phyloP scores from a whole-genome alignment of 306 rosid genomes.

The Pueraria montana region DNA sequence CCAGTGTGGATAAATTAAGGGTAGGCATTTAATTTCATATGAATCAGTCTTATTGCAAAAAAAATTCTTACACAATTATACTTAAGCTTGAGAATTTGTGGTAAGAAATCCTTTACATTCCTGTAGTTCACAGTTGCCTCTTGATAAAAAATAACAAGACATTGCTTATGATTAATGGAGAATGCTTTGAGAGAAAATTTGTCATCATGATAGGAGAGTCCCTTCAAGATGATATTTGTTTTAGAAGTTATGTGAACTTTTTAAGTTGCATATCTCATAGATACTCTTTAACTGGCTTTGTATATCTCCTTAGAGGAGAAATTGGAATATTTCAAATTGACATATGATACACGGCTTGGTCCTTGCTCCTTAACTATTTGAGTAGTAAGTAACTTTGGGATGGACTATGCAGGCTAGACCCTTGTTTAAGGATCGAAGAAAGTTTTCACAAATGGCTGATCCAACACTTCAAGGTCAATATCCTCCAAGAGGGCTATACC shows the following conservation, averaged over 20 bases:
- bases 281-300: neutral
- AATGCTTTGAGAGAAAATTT: constrained; percentile 2
- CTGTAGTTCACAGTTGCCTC: neutral
- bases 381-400: constrained; percentile 30
- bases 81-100: constrained; percentile 15
- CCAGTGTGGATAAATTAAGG: neutral
- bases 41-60: neutral
- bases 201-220: neutral
- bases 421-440: constrained; percentile 78
- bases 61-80: neutral
- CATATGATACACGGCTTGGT: constrained; percentile 9
- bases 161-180: neutral
- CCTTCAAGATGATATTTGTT: neutral
- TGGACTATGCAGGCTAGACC: constrained; percentile 81
- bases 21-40: neutral
- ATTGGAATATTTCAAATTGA: constrained; percentile 12
- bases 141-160: neutral
- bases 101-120: constrained; percentile 12
- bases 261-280: constrained; percentile 3
- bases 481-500: constrained; percentile 89
- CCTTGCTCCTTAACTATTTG: constrained; percentile 7
- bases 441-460: constrained; percentile 92
- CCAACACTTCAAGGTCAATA: constrained; percentile 89
- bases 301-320: constrained; percentile 5
- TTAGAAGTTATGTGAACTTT: constrained; percentile 7